Conservation (phyloP, 2,329 filamentous ascomycete species). For the Ophiostoma piceae region DNA sequence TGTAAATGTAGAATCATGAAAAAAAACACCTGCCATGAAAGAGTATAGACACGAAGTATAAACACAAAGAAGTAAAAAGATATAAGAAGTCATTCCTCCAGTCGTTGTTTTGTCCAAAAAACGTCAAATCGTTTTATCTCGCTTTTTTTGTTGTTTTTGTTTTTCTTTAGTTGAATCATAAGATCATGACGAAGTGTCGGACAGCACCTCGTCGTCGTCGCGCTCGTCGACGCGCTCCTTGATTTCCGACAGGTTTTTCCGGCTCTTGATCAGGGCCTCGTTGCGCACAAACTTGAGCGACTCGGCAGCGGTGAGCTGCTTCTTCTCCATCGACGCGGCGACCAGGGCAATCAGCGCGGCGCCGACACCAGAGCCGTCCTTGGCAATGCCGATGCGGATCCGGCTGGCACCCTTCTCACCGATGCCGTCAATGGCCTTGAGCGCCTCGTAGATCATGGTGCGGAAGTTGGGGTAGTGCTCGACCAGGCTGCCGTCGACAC, state of each 20-base stretch:
- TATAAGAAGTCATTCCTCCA: background rate
- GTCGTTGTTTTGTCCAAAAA: background rate
- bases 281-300: slow-evolving; percentile 41
- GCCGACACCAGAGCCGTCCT: slow-evolving; percentile 93
- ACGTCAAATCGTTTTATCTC: background rate
- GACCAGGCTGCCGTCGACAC: slow-evolving; percentile 88
- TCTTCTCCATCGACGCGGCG: slow-evolving; percentile 63
- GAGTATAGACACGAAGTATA: slow-evolving; percentile 15
- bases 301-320: slow-evolving; percentile 32
- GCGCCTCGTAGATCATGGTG: slow-evolving; percentile 76
- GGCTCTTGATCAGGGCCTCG: slow-evolving; percentile 32
- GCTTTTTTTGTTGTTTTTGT: background rate
- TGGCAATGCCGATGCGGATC: slow-evolving; percentile 91
- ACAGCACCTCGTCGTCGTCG: background rate
- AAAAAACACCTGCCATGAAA: slow-evolving; percentile 16
- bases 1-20: background rate
- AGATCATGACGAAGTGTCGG: background rate
- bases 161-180: background rate
- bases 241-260: slow-evolving; percentile 31
- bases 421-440: slow-evolving; percentile 70
- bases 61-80: background rate
- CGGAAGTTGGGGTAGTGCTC: slow-evolving; percentile 95
- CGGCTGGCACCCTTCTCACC: slow-evolving; percentile 73
- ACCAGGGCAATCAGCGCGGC: slow-evolving; percentile 91
- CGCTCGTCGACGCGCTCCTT: slow-evolving; percentile 28